Evolutionary conservation across 148 eudicot species (phyloP), one percentile per base, ranked within the genome.

Genomic region (Heliamphora exappendiculata): DNA sequence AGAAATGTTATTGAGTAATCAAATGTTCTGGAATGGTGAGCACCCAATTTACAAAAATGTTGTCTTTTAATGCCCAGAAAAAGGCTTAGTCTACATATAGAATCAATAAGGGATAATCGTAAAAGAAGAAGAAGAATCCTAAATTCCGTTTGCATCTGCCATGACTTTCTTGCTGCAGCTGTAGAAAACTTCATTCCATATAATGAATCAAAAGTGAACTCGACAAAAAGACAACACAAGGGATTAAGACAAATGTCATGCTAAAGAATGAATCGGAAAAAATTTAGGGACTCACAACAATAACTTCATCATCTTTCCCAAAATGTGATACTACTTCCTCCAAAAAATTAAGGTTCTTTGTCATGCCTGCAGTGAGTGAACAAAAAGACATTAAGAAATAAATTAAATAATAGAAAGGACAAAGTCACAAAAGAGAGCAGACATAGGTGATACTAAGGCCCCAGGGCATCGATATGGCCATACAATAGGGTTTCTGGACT

Each of bases 281-380:
- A 24, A 34, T 16, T 66, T 49, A 14, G 20, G 49, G 39, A 87
- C 98, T 78, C 79, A 93, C 98, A 72, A 93, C 85, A 49, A 93
- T 74, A 39, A 93, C 83, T 76, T 88, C 93, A 80, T 93, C 97
- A 78, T 93, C 92, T 74, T 84, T 88, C 54, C 87, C 80, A 50
- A 91, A 88, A 36, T 79, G 83, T 39, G 80, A 65, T 47, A 79
- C 69, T 11, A 90, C 89, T 82, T 87, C 87, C 59, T 84, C 86
- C 33, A 87, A 13, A 76, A 93, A 93, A 0, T 86, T 62, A 6
- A 86, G 78, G 77, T 91, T 93, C 81, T 84, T 90, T 6, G 83
- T 59, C 94, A 90, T 86, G 33, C 91, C 98, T 91, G 84, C 50
- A 78, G 34, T 37, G 39, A 20, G 2, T 37, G 5, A 59, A 20